Evolutionary conservation across 2,329 filamentous ascomycete species (phyloP).

Genomic region (Exophiala alcalophila): DNA sequence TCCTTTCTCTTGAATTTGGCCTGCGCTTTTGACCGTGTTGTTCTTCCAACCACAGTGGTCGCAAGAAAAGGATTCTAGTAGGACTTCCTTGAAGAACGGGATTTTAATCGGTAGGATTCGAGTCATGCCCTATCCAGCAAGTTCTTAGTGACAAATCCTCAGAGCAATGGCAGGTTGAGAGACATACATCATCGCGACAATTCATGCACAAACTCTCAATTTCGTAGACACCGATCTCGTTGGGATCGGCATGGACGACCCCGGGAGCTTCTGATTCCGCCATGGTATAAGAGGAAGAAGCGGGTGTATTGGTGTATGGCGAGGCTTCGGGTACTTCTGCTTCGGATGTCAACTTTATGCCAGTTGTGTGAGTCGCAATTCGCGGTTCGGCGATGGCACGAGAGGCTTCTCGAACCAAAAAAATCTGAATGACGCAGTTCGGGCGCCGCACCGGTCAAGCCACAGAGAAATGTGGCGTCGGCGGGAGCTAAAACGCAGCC

Average conservation of each 20-base stretch:
- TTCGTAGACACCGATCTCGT: conserved; percentile 40
- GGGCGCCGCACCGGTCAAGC: conserved; percentile 22
- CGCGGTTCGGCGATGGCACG: neutral
- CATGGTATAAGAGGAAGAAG: conserved; percentile 3
- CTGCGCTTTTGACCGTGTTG: conserved; percentile 90
- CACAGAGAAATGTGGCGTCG: conserved; percentile 1
- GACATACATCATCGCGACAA: conserved; percentile 68
- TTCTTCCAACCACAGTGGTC: conserved; percentile 85
- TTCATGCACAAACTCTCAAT: conserved; percentile 80
- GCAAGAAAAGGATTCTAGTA: conserved; percentile 95
- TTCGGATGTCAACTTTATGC: too few relatives aligned
- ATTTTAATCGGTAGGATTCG: conserved; percentile 85
- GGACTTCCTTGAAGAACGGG: conserved; percentile 94
- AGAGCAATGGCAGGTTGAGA: neutral
- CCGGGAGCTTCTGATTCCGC: conserved; percentile 11
- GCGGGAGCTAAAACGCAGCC: conserved; percentile 19
- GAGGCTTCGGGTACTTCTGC: too few relatives aligned
- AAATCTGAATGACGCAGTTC: conserved; percentile 24
- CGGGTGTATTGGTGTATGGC: neutral
- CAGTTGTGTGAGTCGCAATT: neutral
- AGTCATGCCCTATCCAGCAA: conserved; percentile 71
- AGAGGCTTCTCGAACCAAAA: conserved; percentile 22
- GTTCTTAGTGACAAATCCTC: conserved; percentile 26
- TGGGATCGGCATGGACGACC: conserved; percentile 26
- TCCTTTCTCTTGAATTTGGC: conserved; percentile 86